Percentiles rank a stretch among this genome's conserved stretches.
Conservation (phyloP, 2,329 filamentous ascomycete genomes). For the Fusarium xyrophilum region DNA sequence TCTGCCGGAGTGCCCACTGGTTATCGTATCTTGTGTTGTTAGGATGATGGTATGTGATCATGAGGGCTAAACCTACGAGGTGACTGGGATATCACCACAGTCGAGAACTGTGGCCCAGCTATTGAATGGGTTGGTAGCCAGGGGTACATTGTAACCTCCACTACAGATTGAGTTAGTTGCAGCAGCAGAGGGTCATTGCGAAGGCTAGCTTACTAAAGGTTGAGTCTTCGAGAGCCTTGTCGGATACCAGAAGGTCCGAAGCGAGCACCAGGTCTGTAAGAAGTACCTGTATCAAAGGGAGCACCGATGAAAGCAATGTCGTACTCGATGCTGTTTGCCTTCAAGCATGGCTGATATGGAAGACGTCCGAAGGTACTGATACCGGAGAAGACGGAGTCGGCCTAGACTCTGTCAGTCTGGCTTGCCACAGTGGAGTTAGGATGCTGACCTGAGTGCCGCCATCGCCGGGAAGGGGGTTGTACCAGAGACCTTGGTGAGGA, state of each 20-base stretch:
- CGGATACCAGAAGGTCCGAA: constrained; percentile 86
- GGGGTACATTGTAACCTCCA: constrained; percentile 85
- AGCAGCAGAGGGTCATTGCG: rapidly evolving
- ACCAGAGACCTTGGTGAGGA: constrained; percentile 79
- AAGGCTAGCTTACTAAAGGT: constrained; percentile 74
- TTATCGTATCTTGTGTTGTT: constrained; percentile 73
- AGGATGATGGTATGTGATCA: neutral
- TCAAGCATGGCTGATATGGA: constrained; percentile 77
- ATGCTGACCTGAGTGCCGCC: constrained; percentile 75
- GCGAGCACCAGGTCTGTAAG: constrained; percentile 81
- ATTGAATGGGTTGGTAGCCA: constrained; percentile 81
- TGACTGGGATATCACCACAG: constrained; percentile 85
- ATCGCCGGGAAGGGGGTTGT: constrained; percentile 81
- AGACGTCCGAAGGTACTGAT: constrained; percentile 86
- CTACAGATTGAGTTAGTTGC: constrained; percentile 51
- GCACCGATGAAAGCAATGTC: constrained; percentile 88
- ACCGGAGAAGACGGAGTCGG: constrained; percentile 86
- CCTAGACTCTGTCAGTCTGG: constrained; percentile 53
- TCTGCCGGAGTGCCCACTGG: constrained; percentile 79
- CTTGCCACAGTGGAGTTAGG: rapidly evolving
- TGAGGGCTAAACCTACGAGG: constrained; percentile 62
- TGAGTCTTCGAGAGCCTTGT: constrained; percentile 84
- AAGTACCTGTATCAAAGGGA: constrained; percentile 86
- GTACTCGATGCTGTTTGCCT: constrained; percentile 61
- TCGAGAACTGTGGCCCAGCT: constrained; percentile 81